These are phyloP conservation scores for Chrysophaeum taylorii DNA, from an alignment of 352 stramenopile genomes.

Conservation along the genomic window DNA sequence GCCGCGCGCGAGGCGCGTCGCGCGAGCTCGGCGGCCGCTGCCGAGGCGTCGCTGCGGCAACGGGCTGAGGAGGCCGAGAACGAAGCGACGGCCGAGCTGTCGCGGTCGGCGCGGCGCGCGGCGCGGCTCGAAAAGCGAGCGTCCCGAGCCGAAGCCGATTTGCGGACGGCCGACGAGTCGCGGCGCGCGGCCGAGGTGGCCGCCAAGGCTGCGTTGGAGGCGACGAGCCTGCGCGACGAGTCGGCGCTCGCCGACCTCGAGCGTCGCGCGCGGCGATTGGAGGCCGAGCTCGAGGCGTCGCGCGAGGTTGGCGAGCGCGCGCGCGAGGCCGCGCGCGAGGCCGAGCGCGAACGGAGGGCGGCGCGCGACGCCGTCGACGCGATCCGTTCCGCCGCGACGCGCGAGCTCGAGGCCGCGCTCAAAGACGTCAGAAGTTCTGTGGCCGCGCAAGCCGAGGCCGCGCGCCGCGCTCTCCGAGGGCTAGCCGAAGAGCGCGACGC, in stretches of 20 bases:
- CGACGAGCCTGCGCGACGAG: not conserved
- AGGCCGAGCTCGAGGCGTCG: not conserved
- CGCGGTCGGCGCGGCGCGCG: too few relatives aligned
- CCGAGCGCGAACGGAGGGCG: not conserved
- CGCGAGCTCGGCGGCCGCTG: not conserved
- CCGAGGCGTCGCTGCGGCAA: not conserved
- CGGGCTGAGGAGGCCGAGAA: not conserved
- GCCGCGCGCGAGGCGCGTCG: not conserved
- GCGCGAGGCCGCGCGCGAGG: not conserved
- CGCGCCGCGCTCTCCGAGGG: not conserved
- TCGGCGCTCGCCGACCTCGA: not conserved
- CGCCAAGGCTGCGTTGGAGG: not conserved
- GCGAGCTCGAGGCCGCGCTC: not conserved
- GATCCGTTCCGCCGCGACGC: not conserved
- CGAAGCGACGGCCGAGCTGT: too few relatives aligned
- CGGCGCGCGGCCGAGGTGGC: not conserved
- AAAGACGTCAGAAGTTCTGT: not conserved
- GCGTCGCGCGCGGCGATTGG: not conserved
- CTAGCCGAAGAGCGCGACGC: constrained; percentile 12
- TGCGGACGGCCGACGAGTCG: not conserved
- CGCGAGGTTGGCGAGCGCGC: not conserved
- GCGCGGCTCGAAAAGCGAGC: too few relatives aligned
- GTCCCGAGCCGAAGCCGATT: too few relatives aligned
- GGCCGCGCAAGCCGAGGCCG: not conserved
- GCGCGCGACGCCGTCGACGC: not conserved